phyloP scores from a whole-genome alignment of 306 rosid genomes.

The Trifolium pratense region DNA sequence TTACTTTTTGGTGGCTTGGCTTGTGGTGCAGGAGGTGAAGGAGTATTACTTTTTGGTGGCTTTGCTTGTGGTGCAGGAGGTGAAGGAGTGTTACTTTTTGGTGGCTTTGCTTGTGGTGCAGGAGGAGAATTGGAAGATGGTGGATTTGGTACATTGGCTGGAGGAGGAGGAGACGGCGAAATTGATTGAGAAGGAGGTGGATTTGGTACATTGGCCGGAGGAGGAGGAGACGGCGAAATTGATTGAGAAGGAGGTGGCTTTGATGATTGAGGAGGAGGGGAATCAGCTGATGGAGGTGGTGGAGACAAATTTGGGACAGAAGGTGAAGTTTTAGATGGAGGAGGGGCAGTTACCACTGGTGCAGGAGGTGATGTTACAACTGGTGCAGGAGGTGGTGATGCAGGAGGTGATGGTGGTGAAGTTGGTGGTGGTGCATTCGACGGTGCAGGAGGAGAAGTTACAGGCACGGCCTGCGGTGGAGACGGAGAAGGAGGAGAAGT shows the following conservation, averaged over 20 bases:
- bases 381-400: constrained; percentile 33
- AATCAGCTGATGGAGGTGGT: constrained; percentile 11
- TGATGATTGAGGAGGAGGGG: constrained; percentile 69
- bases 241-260: constrained; percentile 53
- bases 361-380: constrained; percentile 18
- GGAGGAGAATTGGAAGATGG: constrained; percentile 60
- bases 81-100: background rate
- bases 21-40: constrained; percentile 64
- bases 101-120: constrained; percentile 42
- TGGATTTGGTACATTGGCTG: constrained; percentile 56
- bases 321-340: constrained; percentile 53
- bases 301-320: constrained; percentile 52
- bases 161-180: constrained; percentile 71
- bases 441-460: constrained; percentile 49
- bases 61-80: constrained; percentile 66
- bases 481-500: constrained; percentile 53
- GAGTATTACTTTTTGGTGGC: constrained; percentile 44
- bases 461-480: constrained; percentile 49
- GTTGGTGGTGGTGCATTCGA: constrained; percentile 50
- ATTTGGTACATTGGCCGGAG: constrained; percentile 59
- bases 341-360: constrained; percentile 28
- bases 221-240: constrained; percentile 55
- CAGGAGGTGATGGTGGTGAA: constrained; percentile 48
- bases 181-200: constrained; percentile 50
- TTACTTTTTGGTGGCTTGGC: constrained; percentile 51